Percentiles rank a stretch among this genome's conserved stretches.
These are phyloP conservation scores for Hysterangium stoloniferum DNA, from an alignment of 768 basidiomycete species.

Conservation along the genomic window DNA sequence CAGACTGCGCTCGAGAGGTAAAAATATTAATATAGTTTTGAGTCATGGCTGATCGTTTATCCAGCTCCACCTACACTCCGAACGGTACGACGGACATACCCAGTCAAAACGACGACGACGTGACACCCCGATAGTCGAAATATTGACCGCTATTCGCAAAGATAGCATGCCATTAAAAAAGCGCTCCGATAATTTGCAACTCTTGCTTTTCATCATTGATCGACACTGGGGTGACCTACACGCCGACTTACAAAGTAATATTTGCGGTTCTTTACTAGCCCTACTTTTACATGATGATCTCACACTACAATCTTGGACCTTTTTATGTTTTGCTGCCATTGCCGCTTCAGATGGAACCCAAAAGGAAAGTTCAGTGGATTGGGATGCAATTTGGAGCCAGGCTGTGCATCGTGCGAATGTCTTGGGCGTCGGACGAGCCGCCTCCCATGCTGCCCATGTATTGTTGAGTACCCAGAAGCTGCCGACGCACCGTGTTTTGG, in stretches of 20 bases:
- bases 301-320: conserved; percentile 73
- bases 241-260: conserved; percentile 43
- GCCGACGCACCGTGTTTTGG: conserved; percentile 47
- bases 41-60: neutral
- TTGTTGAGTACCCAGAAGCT: conserved; percentile 38
- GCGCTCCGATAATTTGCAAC: conserved; percentile 49
- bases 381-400: conserved; percentile 80
- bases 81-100: conserved; percentile 22
- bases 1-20: conserved; percentile 69
- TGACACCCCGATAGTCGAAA: conserved; percentile 50
- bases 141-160: conserved; percentile 44
- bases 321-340: conserved; percentile 71
- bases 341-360: conserved; percentile 39
- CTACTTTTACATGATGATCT: conserved; percentile 59
- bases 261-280: conserved; percentile 48
- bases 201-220: conserved; percentile 78
- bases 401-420: conserved; percentile 66
- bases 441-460: conserved; percentile 59
- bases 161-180: conserved; percentile 11
- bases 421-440: conserved; percentile 67
- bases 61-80: conserved; percentile 59
- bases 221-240: conserved; percentile 67
- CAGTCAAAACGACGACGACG: conserved; percentile 42
- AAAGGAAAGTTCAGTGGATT: conserved; percentile 28
- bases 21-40: conserved; percentile 15